These are phyloP conservation scores for Parathielavia appendiculata DNA, from an alignment of 495 filamentous ascomycete species.

Conservation along the genomic window DNA sequence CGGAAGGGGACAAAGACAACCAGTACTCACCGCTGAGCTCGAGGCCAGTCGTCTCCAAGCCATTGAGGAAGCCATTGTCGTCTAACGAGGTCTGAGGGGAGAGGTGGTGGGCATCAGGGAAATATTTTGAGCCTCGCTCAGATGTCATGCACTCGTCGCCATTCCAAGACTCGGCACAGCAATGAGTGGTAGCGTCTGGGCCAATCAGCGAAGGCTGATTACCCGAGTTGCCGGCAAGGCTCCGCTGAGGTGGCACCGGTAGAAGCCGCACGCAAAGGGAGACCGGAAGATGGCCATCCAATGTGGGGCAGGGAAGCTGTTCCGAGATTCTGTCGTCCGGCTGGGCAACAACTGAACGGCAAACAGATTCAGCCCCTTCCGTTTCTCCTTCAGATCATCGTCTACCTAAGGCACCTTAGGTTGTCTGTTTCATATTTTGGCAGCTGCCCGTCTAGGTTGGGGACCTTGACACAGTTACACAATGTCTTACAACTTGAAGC, in stretches of 20 bases:
- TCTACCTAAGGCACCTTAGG: no score
- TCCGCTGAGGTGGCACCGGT: slow-evolving; percentile 11
- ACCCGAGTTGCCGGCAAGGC: slow-evolving; percentile 34
- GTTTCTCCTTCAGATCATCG: no score
- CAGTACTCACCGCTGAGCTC: slow-evolving; percentile 42
- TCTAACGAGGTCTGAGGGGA: slow-evolving; percentile 25
- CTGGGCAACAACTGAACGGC: no score
- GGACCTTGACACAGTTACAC: no score
- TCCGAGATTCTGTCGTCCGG: neutral
- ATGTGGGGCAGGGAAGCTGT: neutral
- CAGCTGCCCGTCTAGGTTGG: no score
- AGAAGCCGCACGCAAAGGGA: slow-evolving; percentile 2
- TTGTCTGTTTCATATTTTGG: no score
- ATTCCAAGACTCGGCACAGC: slow-evolving; percentile 24
- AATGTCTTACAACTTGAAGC: no score
- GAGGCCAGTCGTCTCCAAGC: slow-evolving; percentile 45
- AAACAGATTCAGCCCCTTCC: no score
- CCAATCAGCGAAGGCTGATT: slow-evolving; percentile 29
- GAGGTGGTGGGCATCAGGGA: slow-evolving; percentile 29
- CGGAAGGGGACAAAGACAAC: neutral
- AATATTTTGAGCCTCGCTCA: slow-evolving; percentile 29
- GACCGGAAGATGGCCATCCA: neutral
- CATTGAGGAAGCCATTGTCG: slow-evolving; percentile 50
- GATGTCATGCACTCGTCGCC: slow-evolving; percentile 11
- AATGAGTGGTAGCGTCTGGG: slow-evolving; percentile 10